These are phyloP conservation scores for Diplodia corticola DNA, from an alignment of 2,329 filamentous ascomycete species.

Conservation along the genomic window DNA sequence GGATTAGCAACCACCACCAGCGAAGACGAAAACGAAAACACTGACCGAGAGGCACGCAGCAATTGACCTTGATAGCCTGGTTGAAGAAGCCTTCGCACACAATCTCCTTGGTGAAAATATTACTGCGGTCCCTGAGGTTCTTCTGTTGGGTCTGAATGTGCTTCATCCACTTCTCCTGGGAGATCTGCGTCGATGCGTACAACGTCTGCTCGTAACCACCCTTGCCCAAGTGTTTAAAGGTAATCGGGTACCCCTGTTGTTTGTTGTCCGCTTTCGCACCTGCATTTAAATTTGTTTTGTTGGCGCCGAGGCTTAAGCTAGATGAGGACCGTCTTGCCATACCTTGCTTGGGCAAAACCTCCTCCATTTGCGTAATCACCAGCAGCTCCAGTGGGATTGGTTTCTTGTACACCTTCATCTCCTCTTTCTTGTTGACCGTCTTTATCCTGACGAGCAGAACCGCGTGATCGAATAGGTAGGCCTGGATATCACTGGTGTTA, in stretches of 20 bases:
- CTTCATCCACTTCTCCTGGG: slow-evolving; percentile 95
- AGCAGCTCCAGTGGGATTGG: slow-evolving; percentile 93
- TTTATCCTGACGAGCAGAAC: slow-evolving; percentile 90
- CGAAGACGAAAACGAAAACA: slow-evolving; percentile 24
- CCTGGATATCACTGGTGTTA: slow-evolving; percentile 78
- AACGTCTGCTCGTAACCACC: slow-evolving; percentile 91
- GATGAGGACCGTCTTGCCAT: slow-evolving; percentile 85
- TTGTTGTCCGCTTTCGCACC: slow-evolving; percentile 45
- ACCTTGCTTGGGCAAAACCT: slow-evolving; percentile 80
- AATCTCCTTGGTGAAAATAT: slow-evolving; percentile 67
- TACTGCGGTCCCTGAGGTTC: slow-evolving; percentile 73
- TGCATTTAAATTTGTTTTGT: slow-evolving; percentile 42
- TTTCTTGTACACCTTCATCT: slow-evolving; percentile 91
- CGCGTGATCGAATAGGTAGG: slow-evolving; percentile 95
- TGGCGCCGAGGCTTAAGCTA: slow-evolving; percentile 67
- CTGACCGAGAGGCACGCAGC: slow-evolving; percentile 86
- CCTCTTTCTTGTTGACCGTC: slow-evolving; percentile 87
- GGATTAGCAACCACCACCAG: background rate
- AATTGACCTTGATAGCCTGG: slow-evolving; percentile 85
- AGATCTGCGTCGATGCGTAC: slow-evolving; percentile 80
- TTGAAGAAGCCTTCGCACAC: slow-evolving; percentile 89
- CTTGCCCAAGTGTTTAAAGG: slow-evolving; percentile 93
- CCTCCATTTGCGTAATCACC: slow-evolving; percentile 95
- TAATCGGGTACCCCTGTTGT: slow-evolving; percentile 87
- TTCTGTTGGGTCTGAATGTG: slow-evolving; percentile 89